phyloP scores from a whole-genome alignment of 1,139 yeast species.

The Hansenula sp. region DNA sequence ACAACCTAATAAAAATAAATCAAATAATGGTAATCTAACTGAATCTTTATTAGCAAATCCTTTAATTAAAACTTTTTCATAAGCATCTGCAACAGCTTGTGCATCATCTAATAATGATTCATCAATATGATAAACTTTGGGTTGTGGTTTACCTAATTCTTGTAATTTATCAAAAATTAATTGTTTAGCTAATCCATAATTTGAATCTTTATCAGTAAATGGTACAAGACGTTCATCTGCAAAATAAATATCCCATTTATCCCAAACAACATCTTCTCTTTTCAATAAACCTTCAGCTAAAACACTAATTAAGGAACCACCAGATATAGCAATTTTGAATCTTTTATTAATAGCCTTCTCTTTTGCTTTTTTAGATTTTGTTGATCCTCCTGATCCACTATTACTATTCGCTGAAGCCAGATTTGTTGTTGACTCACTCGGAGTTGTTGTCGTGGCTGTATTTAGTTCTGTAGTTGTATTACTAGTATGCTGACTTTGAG shows the following conservation, averaged over 20 bases:
- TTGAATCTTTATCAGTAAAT: slow-evolving; percentile 75
- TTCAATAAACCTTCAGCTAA: slow-evolving; percentile 77
- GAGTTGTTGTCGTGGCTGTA: slow-evolving; percentile 8
- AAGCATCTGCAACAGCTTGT: slow-evolving; percentile 90
- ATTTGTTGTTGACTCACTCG: slow-evolving; percentile 23
- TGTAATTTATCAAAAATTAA: slow-evolving; percentile 58
- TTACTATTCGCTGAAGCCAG: slow-evolving; percentile 12
- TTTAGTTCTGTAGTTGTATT: not conserved
- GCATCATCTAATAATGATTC: slow-evolving; percentile 76
- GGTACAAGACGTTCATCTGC: slow-evolving; percentile 97
- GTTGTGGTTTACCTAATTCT: slow-evolving; percentile 30
- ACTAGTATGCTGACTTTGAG: not conserved
- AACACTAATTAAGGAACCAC: slow-evolving; percentile 87
- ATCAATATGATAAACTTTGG: slow-evolving; percentile 79
- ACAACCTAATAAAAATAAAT: slow-evolving; percentile 84
- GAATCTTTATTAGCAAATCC: slow-evolving; percentile 97
- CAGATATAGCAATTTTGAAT: slow-evolving; percentile 87
- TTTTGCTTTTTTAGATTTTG: slow-evolving; percentile 29
- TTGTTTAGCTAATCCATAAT: slow-evolving; percentile 84
- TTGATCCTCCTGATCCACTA: too few relatives aligned
- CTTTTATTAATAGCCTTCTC: slow-evolving; percentile 53
- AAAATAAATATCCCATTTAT: slow-evolving; percentile 92
- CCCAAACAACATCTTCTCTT: slow-evolving; percentile 80
- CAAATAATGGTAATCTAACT: slow-evolving; percentile 93
- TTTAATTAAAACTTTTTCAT: slow-evolving; percentile 78